Base-by-base conservation (phyloP, 371 early-diverging fungal genomes). In the Mucor velutinosus region DNA sequence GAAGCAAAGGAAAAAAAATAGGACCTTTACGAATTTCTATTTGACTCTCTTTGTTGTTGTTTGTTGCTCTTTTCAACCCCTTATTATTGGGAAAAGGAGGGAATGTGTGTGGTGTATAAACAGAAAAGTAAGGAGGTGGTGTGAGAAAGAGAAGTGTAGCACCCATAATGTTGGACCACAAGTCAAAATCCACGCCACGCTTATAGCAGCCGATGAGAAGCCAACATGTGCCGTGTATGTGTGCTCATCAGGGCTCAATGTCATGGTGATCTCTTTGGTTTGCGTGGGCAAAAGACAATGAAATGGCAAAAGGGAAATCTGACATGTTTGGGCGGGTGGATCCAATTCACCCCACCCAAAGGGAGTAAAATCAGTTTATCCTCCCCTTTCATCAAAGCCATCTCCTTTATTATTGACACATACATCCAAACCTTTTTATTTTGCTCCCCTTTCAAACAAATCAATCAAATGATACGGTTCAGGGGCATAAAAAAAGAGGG, bases 91-190 rank as follows among this genome's bases (percentile, higher is more conserved):
- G 66, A 58, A 64, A 64, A 60, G 47, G 37, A 63, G 62, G 62
- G 65, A 58, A 59, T 35, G 35, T 35, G 35, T 35, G 35, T 58
- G 62, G 19, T 59, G 30, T 47, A 60, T 68, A 68, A 70, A 55
- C 56, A 68, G 35, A 58, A 56, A 74, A 58, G 67, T 51, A 56
- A 65, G 65, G 65, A 69, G 62, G 55, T 33, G 43, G 57, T 67
- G 57, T 65, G 62, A 67, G 59, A 64, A 64, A 64, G 51, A 61
- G 45, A 30, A 32, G 61, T 60, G 30, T 43, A 47, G 1, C 19
- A 47, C 19, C 21, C 17, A 8, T 43, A 2, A 7, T 14, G 30
- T 4, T 30, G 30, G 6, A 30, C 30, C 17, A 4, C n/a, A 2
- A 43, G 45, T 35, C 45, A 47, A 47, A 47, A 21, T 2, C 21